phyloP scores from a whole-genome alignment of 1,139 yeast genomes.

The Debaryomyces robertsiae region DNA sequence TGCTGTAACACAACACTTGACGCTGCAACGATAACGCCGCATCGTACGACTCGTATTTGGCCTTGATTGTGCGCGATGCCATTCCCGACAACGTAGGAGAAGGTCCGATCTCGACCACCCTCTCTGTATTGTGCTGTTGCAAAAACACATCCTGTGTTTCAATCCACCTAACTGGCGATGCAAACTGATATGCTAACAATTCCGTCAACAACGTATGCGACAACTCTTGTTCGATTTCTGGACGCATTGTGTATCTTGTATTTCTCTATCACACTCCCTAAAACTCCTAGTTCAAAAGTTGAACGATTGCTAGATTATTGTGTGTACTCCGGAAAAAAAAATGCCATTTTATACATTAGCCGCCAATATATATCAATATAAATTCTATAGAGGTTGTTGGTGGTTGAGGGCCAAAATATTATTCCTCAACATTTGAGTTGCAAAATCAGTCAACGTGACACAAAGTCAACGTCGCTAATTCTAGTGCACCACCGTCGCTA shows the following conservation, averaged over 20 bases:
- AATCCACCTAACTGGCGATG: conserved; percentile 99
- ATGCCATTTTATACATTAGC: neutral
- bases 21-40: conserved; percentile 97
- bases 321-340: no score
- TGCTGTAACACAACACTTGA: conserved; percentile 92
- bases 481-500: neutral
- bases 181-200: conserved; percentile 96
- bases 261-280: neutral
- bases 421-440: conserved; percentile 8
- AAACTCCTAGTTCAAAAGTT: neutral
- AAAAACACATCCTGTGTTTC: conserved; percentile 98
- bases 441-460: neutral
- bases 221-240: conserved; percentile 96
- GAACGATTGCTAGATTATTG: neutral
- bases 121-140: conserved; percentile 91
- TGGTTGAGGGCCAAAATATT: neutral
- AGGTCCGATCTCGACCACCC: conserved; percentile 98
- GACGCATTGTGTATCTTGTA: conserved; percentile 61
- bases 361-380: neutral
- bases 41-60: conserved; percentile 95
- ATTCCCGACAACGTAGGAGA: conserved; percentile 98
- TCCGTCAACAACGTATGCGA: conserved; percentile 94
- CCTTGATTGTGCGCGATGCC: conserved; percentile 96
- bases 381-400: neutral
- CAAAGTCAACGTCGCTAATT: neutral